Percentiles rank a stretch among this genome's conserved stretches.
Conservation (phyloP, 345 rosid species). For the Rhodamnia rubescens region DNA sequence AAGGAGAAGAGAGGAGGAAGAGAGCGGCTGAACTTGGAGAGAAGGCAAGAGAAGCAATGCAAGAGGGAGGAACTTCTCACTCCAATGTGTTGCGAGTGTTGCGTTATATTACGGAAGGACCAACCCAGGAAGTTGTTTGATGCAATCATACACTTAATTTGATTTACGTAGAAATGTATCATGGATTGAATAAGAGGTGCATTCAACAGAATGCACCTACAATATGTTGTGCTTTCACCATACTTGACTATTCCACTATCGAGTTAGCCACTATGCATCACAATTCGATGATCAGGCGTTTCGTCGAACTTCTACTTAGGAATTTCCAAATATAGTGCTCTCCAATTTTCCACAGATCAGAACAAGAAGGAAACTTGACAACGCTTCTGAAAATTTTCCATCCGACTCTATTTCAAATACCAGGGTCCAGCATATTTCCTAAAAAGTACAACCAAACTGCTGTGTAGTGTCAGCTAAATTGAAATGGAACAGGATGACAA, state of each 20-base stretch:
- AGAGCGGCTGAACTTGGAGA: conserved; percentile 31
- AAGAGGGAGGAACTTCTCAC: conserved; percentile 49
- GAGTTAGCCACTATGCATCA: neutral
- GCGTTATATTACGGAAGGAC: conserved; percentile 12
- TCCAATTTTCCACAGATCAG: neutral
- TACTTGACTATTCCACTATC: neutral
- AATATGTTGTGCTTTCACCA: neutral
- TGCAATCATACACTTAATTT: neutral
- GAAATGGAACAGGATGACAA: neutral
- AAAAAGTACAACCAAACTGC: neutral
- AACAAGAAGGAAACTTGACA: neutral
- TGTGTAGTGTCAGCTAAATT: neutral
- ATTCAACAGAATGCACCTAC: neutral
- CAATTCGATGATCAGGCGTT: neutral
- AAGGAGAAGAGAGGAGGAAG: conserved; percentile 28
- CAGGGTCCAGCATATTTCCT: neutral
- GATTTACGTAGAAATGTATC: neutral
- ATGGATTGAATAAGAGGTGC: neutral
- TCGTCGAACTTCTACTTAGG: neutral
- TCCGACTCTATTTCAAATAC: neutral
- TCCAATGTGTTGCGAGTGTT: conserved; percentile 29
- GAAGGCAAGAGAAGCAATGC: conserved; percentile 35
- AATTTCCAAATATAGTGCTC: neutral
- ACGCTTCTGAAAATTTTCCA: neutral
- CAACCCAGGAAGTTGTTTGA: neutral